These are phyloP conservation scores for Globisporangium paddicum DNA, from an alignment of 352 stramenopile genomes.

Conservation along the genomic window DNA sequence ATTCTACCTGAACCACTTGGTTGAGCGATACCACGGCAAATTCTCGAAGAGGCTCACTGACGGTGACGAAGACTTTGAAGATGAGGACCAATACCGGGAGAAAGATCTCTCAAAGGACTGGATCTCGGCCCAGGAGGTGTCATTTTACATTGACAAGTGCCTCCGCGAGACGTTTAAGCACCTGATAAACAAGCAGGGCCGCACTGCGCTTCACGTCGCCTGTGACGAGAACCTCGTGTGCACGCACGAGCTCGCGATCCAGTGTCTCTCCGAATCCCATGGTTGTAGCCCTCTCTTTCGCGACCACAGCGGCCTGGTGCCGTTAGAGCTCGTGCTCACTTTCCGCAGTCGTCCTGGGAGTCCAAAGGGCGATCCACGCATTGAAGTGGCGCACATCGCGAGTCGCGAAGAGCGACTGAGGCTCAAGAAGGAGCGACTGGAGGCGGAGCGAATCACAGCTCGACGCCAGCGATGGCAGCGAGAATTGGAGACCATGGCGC, in stretches of 20 bases:
- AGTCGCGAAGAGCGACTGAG: slow-evolving; percentile 27
- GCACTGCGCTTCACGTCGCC: slow-evolving; percentile 60
- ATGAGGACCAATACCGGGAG: slow-evolving; percentile 21
- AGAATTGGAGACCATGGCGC: slow-evolving; percentile 32
- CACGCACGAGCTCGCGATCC: slow-evolving; percentile 65
- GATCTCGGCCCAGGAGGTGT: slow-evolving; percentile 41
- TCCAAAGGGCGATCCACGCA: slow-evolving; percentile 30
- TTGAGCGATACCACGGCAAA: slow-evolving; percentile 37
- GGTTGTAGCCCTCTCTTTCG: slow-evolving; percentile 46
- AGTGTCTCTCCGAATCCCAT: slow-evolving; percentile 41
- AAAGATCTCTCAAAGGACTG: slow-evolving; percentile 40
- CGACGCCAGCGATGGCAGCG: slow-evolving; percentile 34
- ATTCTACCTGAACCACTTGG: slow-evolving; percentile 42
- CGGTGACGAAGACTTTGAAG: slow-evolving; percentile 21
- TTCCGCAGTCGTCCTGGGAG: slow-evolving; percentile 55
- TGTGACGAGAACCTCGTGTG: slow-evolving; percentile 83
- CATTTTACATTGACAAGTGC: slow-evolving; percentile 59
- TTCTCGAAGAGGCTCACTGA: slow-evolving; percentile 14
- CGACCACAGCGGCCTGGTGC: slow-evolving; percentile 37
- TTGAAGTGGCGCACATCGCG: slow-evolving; percentile 26
- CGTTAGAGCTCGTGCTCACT: slow-evolving; percentile 41
- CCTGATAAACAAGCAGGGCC: slow-evolving; percentile 53
- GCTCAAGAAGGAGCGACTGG: slow-evolving; percentile 22
- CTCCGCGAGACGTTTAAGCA: slow-evolving; percentile 65
- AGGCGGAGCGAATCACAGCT: slow-evolving; percentile 27